phyloP scores from a whole-genome alignment of 108 stramenopile species.

The Nitzschia inconspicua region DNA sequence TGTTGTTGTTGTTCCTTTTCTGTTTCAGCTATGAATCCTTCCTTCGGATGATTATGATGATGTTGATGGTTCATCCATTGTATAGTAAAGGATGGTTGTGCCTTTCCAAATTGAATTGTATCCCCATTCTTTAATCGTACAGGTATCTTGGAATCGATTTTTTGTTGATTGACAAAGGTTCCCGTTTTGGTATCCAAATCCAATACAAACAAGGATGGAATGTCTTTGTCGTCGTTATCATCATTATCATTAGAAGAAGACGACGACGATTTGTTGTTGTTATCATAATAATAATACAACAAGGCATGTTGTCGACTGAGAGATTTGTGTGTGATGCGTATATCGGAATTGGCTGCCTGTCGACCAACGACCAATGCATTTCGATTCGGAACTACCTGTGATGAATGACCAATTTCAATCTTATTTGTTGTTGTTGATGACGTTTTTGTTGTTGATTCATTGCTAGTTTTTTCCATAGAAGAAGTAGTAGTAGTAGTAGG shows the following conservation, averaged over 20 bases:
- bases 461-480: too few species aligned
- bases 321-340: constrained; percentile 60
- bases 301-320: constrained; percentile 61
- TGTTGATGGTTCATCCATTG: not conserved
- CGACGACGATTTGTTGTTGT: not conserved
- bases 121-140: constrained; percentile 11
- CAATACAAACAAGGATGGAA: not conserved
- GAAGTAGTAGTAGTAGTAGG: not conserved
- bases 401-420: constrained; percentile 6
- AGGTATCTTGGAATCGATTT: constrained; percentile 3
- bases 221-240: not conserved
- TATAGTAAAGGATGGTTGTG: constrained; percentile 17
- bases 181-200: constrained; percentile 16
- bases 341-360: constrained; percentile 52
- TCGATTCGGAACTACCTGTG: constrained; percentile 5
- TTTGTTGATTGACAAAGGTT: constrained; percentile 11
- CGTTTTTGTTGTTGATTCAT: too few species aligned
- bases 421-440: too few species aligned
- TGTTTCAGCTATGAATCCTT: not conserved
- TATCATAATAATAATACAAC: constrained; percentile 35
- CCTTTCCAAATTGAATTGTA: constrained; percentile 23
- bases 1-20: not conserved
- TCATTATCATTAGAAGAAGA: not conserved
- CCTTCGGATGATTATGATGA: not conserved
- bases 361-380: constrained; percentile 46